Evolutionary conservation across 306 rosid genomes (phyloP), one percentile per base, ranked within the genome.

Genomic region (Medicago lupulina): DNA sequence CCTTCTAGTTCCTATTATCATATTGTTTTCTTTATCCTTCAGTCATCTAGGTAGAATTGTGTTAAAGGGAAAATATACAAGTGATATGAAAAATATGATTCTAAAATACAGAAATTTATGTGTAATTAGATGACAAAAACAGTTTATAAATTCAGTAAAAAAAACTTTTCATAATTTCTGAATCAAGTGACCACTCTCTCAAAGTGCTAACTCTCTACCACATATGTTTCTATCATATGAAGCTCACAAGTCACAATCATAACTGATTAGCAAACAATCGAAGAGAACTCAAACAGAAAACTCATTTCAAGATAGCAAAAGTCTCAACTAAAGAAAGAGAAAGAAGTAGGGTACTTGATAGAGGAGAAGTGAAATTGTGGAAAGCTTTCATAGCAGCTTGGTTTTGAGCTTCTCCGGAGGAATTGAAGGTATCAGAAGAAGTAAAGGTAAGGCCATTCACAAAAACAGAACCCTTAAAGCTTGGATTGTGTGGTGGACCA

Each of bases 331-430:
- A 8, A 58, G 41, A 41, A 62, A 75, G 65, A 39, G 16, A 65
- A 55, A 18, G 31, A 55, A 49, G 18, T 14, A 15, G 12, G 6
- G 64, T 73, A 83, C 83, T 70, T 0, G 77, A 40, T 16, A 69
- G 49, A 16, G 84, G 10, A 46, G 84, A 78, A 57, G 86, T 18
- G 79, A 88, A 80, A 57, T 59, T 81, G 65, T 49, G 83, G 70
- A 88, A 85, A 82, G 93, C 91, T 23, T 69, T 73, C 87, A 71
- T 88, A 80, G 91, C 93, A 8, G 89, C 91, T 58, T 75, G 75
- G 80, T 90, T 88, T 13, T 81, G 86, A n/a, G 97, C 93, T 71
- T 80, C 71, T 82, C 88, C 88, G 55, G 84, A 82, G 47, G 93
- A 88, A 62, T 40, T 76, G 70, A 49, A 81, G 38, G 84, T 18